A percentile compares a stretch with the other conserved stretches of the same genome.
Evolutionary conservation across 352 stramenopile genomes (phyloP).

Genomic region (Phytophthora niederhauseri): DNA sequence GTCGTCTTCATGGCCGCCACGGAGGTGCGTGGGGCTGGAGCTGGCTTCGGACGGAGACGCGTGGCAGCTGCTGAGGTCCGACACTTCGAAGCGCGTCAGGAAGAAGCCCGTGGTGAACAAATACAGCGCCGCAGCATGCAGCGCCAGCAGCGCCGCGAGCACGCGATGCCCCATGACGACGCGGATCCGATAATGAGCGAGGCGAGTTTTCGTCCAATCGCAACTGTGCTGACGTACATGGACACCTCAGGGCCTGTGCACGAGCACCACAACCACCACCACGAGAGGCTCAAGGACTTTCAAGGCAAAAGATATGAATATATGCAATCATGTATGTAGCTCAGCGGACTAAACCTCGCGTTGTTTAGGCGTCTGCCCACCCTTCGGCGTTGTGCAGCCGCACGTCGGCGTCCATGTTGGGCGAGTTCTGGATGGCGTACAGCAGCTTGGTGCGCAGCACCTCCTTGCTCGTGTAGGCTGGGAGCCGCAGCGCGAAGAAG

Average conservation of each 20-base stretch:
- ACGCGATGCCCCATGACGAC: constrained; percentile 30
- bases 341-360: neutral
- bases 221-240: constrained; percentile 9
- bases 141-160: constrained; percentile 42
- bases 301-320: constrained; percentile 13
- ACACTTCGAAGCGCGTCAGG: constrained; percentile 88
- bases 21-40: constrained; percentile 8
- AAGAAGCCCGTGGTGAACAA: constrained; percentile 91
- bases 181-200: constrained; percentile 5
- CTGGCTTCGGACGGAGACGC: constrained; percentile 27
- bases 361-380: constrained; percentile 80
- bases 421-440: constrained; percentile 96
- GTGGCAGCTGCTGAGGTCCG: constrained; percentile 66
- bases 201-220: constrained; percentile 21
- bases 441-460: constrained; percentile 86
- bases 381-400: constrained; percentile 92
- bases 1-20: constrained; percentile 15
- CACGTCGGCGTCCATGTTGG: constrained; percentile 95
- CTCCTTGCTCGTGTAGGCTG: constrained; percentile 94
- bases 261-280: neutral
- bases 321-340: constrained; percentile 31
- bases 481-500: constrained; percentile 98
- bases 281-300: neutral
- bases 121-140: constrained; percentile 65
- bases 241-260: neutral